Evolutionary conservation across 805 yeast genomes (phyloP), one percentile per base, ranked within the genome.

Genomic region (Saturnispora sanitii): DNA sequence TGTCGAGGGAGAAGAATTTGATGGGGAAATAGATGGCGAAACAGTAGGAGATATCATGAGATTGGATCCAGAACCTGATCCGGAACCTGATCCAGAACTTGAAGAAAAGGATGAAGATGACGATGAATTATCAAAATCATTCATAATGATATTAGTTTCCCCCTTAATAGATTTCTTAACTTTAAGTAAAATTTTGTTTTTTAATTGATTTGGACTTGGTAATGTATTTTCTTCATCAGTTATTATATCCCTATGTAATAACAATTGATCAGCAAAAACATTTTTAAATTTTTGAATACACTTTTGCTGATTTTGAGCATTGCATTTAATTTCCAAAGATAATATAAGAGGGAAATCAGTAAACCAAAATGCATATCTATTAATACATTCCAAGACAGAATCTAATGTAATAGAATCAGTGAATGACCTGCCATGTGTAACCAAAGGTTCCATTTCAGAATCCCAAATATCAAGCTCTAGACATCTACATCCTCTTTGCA

Each of bases 401-500:
- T 65, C 57, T 23, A 90, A 70, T 2, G 77, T 73, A 9, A 90
- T 74, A 1, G 90, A 74, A 0, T 79, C 68, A 0, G 97, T 85
- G 46, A 92, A 74, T 0, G 95, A 76, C 37, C 80, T 64, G 0
- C 98, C 98, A 59, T 92, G 99, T 22, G 82, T 81, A 0, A 92
- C 96, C 0, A 84, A 73, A 0, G 98, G 98, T 0, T 81, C 88
- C 12, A 55, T 60, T 8, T 28, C 35, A 4, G 62, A 83, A 62
- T 90, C 95, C 98, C 98, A 92, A 17, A 92, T 68, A 58, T 92
- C 99, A 31, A 92, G 77, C 54, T 92, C 99, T n/a, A 92, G 68
- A 47, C 96, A 88, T 34, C 96, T 68, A 52, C 97, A 92, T 1
- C 98, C 97, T 41, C 87, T 73, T 56, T 87, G 96, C 37, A 92